Evolutionary conservation across 805 yeast genomes (phyloP).

Genomic region (Teunomyces tritomae): DNA sequence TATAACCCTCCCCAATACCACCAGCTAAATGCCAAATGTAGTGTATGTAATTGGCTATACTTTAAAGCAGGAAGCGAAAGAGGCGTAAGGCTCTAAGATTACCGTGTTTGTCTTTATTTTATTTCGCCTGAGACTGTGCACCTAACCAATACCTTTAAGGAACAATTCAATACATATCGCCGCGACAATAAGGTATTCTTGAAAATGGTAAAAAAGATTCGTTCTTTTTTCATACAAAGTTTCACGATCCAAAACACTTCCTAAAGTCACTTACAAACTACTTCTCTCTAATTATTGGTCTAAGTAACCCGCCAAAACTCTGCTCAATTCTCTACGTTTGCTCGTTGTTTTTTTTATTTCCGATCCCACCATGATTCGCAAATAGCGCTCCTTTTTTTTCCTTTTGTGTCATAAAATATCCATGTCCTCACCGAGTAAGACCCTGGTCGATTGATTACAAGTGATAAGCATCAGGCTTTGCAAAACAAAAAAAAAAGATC

Average conservation of each 20-base stretch:
- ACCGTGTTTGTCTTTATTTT: neutral
- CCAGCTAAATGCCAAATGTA: too few relatives aligned
- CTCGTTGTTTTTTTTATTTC: neutral
- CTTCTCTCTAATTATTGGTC: too few relatives aligned
- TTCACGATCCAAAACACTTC: too few relatives aligned
- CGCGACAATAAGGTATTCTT: neutral
- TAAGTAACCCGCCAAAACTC: too few relatives aligned
- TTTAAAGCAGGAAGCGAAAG: neutral
- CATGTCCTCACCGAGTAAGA: neutral
- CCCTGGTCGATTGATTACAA: neutral
- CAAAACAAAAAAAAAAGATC: too few relatives aligned
- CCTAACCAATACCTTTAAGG: neutral
- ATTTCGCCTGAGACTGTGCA: neutral
- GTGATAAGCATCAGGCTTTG: too few relatives aligned
- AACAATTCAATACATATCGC: neutral
- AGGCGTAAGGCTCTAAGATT: neutral
- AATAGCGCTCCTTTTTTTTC: neutral
- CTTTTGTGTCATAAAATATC: neutral
- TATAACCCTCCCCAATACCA: neutral
- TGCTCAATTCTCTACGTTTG: neutral
- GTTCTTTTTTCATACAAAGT: too few relatives aligned
- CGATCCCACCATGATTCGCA: neutral
- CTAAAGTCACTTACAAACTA: too few relatives aligned
- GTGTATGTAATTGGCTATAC: too few relatives aligned
- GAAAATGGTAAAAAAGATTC: too few relatives aligned